Conservation (phyloP, 129 eudicot species). For the Lactuca saligna region DNA sequence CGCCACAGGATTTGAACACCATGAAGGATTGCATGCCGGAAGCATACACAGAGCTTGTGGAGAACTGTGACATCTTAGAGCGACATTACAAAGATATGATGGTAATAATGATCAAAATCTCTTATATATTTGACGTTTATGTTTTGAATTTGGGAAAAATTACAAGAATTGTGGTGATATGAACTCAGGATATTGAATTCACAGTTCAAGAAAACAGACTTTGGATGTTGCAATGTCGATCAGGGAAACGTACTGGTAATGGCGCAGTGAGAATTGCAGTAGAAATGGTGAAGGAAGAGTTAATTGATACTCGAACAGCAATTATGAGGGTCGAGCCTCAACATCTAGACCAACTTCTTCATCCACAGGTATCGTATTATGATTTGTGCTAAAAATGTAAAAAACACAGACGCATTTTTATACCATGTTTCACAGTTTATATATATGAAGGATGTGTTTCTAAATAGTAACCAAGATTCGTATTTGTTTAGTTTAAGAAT, state of each 20-base stretch:
- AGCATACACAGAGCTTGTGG: constrained; percentile 89
- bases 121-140: background rate
- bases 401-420: background rate
- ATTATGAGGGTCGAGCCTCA: constrained; percentile 96
- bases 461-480: too few relatives aligned
- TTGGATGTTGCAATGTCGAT: constrained; percentile 97
- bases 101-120: constrained; percentile 41
- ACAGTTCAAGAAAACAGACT: constrained; percentile 97
- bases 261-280: constrained; percentile 94
- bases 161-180: constrained; percentile 12
- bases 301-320: constrained; percentile 62
- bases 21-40: constrained; percentile 92
- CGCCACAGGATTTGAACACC: constrained; percentile 82
- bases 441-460: too few relatives aligned
- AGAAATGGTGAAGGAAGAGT: constrained; percentile 90
- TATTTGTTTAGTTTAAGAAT: too few relatives aligned
- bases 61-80: constrained; percentile 91
- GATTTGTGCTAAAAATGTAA: background rate
- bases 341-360: constrained; percentile 99
- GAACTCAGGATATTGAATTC: constrained; percentile 90
- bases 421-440: too few relatives aligned
- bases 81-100: constrained; percentile 95
- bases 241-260: constrained; percentile 94
- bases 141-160: background rate
- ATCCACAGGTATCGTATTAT: constrained; percentile 78